Base-by-base conservation (phyloP, 2,329 filamentous ascomycete genomes). In the Penicillium verrucosum region DNA sequence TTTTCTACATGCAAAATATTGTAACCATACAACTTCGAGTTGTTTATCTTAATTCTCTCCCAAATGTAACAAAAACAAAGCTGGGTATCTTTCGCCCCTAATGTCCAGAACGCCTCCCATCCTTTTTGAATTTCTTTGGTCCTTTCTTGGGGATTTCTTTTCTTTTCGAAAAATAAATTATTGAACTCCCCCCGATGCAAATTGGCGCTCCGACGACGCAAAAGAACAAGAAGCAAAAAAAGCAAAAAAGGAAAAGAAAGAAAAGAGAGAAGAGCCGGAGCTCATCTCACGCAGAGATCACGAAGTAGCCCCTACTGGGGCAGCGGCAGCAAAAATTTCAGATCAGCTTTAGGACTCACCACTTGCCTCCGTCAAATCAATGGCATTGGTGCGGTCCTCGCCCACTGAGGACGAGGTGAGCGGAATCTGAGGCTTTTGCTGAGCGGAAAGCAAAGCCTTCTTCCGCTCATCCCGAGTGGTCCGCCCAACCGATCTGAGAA, bases 401-500 rank as follows among this genome's bases (percentile, higher is more conserved):
- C 44, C 16, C 16, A 42, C n/a, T 42, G 37, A 54, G 21, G 44
- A 4, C 2, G 29, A 29, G 9, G 41, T 52, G 21, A 38, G 14
- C 7, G 0, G n/a, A 10, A 5, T 6, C n/a, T 27, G 44, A 42
- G 51, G 9, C 7, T 11, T 27, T 7, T 5, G 2, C 21, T 16
- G 14, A 18, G 16, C 21, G 1, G 21, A 6, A n/a, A 7, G 30
- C 18, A 60, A n/a, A 4, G 29, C 48, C 37, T 59, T 56, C 43
- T 58, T 67, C 56, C 71, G 83, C 69, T 41, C 21, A 23, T 10
- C 38, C 8, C 16, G 41, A n/a, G 82, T 83, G 43, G 77, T 70
- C 59, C 81, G 80, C 14, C 81, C 81, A 11, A 87, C 66, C 51
- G 79, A 76, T 7, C 81, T 80, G 56, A 85, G 82, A 43, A 87